Evolutionary conservation across 768 basidiomycete species (phyloP), one percentile per base, ranked within the genome.

Genomic region (Pulveroboletus sp.): DNA sequence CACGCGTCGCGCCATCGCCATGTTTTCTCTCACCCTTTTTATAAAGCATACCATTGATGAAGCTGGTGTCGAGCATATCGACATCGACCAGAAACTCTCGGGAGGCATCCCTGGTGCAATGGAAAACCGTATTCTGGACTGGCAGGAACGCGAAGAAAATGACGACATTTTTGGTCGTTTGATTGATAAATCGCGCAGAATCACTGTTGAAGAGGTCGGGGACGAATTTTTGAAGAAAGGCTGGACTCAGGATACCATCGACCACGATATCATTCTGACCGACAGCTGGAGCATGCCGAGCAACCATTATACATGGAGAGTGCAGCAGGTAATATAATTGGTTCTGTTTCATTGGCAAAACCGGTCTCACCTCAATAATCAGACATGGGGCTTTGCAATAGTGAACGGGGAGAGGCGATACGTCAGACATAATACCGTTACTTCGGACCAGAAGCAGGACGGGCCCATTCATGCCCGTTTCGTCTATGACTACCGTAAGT

Each of bases 401-500:
- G 68, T 83, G 54, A 68, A 83, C 12, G 80, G 73, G 23, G 78
- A 80, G 60, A 77, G 82, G 57, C 71, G 82, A 51, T 81, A 86
- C 57, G 71, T 75, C 5, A 74, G 85, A 47, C 81, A 77, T 56
- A 67, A 85, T 52, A 73, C 76, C 53, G 87, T 88, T 64, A 80
- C 76, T 6, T 84, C 84, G 1, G 77, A 84, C 5, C 60, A 71
- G 26, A 79, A 71, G 9, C 77, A 83, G 56, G 77, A 79, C 14
- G 54, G 55, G 5, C 58, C 68, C 29, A 79, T 87, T 41, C 70
- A 78, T 48, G 70, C 73, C 9, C 76, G 72, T 34, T 62, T 88
- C 31, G 71, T 84, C 19, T 89, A 87, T 53, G 83, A 88, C 59
- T 87, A 87, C 55, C 49, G 85, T 86, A 44, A 65, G 84, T 69